Conservation (phyloP, 495 filamentous ascomycete genomes). For the Bombardia bombarda region DNA sequence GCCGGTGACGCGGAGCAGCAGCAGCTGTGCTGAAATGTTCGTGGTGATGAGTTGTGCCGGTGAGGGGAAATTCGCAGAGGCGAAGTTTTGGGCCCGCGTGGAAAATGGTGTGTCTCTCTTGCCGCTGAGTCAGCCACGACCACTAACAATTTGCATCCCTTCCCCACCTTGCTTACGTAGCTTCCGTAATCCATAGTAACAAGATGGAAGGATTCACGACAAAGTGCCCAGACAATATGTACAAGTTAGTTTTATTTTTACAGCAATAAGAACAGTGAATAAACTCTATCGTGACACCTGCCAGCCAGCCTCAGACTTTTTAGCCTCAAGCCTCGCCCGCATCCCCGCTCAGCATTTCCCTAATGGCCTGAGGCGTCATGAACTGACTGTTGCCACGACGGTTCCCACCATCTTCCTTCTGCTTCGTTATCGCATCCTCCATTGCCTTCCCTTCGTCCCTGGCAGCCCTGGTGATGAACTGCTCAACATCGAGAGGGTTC, state of each 20-base stretch:
- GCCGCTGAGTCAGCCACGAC: background rate
- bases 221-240: too few relatives aligned
- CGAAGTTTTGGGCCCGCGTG: conserved; percentile 24
- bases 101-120: background rate
- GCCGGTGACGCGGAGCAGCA: conserved; percentile 3
- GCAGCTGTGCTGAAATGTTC: conserved; percentile 38
- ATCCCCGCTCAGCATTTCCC: too few relatives aligned
- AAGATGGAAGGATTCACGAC: too few relatives aligned
- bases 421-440: background rate
- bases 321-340: too few relatives aligned
- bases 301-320: too few relatives aligned
- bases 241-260: too few relatives aligned
- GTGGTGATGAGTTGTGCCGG: conserved; percentile 27
- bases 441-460: background rate
- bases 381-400: background rate
- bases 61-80: conserved; percentile 17
- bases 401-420: background rate
- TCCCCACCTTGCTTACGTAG: too few relatives aligned
- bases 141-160: too few relatives aligned
- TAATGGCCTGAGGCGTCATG: background rate
- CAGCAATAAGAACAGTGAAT: background rate
- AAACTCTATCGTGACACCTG: conserved; percentile 4
- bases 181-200: too few relatives aligned
- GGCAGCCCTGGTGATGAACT: conserved; percentile 15
- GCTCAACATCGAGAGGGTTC: conserved; percentile 31